These are phyloP conservation scores for Panaeolus cyanescens DNA, from an alignment of 768 basidiomycete species.

Conservation along the genomic window DNA sequence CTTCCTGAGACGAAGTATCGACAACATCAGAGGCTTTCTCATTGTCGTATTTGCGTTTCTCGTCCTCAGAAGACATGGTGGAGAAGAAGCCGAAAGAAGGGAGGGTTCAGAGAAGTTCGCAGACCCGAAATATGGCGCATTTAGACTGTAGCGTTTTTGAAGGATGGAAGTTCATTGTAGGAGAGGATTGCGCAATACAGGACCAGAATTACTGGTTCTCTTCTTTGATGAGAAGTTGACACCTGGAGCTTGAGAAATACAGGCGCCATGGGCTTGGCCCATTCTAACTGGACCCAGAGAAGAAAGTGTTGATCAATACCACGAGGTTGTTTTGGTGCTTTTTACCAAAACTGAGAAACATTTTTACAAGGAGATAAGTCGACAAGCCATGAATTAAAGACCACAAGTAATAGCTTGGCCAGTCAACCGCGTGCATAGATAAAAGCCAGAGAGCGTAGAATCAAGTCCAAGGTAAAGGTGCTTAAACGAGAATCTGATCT, in stretches of 20 bases:
- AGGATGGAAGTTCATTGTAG: background rate
- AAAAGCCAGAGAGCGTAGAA: too few relatives aligned
- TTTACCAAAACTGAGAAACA: background rate
- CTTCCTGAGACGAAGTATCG: slow-evolving; percentile 14
- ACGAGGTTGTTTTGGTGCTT: background rate
- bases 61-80: slow-evolving; percentile 19
- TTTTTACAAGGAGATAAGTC: background rate
- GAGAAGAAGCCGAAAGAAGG: background rate
- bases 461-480: too few relatives aligned
- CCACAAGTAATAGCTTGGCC: background rate
- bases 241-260: background rate
- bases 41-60: slow-evolving; percentile 5
- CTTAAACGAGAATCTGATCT: too few relatives aligned
- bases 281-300: slow-evolving; percentile 4
- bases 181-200: slow-evolving; percentile 20
- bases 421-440: too few relatives aligned
- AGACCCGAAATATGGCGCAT: background rate
- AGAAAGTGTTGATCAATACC: background rate
- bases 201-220: slow-evolving; percentile 11
- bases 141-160: background rate
- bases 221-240: slow-evolving; percentile 11
- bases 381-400: background rate
- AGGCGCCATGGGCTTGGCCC: slow-evolving; percentile 7
- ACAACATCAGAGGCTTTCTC: slow-evolving; percentile 16
- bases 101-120: background rate